Evolutionary conservation across 2,329 filamentous ascomycete genomes (phyloP).

Genomic region (Magnaporthiopsis rhizophila): DNA sequence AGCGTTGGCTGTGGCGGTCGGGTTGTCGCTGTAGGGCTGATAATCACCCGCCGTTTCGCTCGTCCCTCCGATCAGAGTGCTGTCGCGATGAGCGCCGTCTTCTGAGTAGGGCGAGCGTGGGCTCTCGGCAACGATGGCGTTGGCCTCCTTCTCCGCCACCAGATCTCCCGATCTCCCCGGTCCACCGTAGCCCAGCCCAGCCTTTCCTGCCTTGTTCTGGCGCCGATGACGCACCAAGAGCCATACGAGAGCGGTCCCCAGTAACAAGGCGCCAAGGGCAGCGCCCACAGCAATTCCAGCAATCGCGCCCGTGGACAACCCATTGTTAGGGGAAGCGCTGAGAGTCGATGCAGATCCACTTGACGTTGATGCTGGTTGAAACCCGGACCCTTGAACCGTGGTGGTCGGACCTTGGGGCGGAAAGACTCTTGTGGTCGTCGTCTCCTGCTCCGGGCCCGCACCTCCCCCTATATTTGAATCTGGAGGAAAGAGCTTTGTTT

Average conservation of each 20-base stretch:
- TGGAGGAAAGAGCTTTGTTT: no score
- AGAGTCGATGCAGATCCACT: no score
- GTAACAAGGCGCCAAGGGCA: conserved; percentile 27
- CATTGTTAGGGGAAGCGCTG: neutral
- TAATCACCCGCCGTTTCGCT: conserved; percentile 8
- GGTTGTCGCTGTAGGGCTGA: conserved; percentile 11
- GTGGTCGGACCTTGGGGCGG: no score
- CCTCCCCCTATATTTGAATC: no score
- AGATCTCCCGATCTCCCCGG: conserved; percentile 24
- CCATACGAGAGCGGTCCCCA: conserved; percentile 32
- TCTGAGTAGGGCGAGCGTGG: conserved; percentile 37
- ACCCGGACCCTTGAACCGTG: no score
- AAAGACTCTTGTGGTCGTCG: no score
- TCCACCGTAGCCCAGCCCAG: conserved; percentile 3
- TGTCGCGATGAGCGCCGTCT: conserved; percentile 21
- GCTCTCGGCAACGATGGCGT: conserved; percentile 27
- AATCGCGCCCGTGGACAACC: conserved; percentile 34
- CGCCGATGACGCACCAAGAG: conserved; percentile 35
- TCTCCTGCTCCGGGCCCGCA: no score
- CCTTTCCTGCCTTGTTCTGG: conserved; percentile 17
- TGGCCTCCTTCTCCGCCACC: conserved; percentile 38
- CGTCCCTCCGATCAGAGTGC: conserved; percentile 12
- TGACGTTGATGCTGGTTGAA: no score
- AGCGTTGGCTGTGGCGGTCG: conserved; percentile 2
- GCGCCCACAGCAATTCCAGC: conserved; percentile 39